Conservation (phyloP, 768 basidiomycete species). For the Russula griseocarnosa region DNA sequence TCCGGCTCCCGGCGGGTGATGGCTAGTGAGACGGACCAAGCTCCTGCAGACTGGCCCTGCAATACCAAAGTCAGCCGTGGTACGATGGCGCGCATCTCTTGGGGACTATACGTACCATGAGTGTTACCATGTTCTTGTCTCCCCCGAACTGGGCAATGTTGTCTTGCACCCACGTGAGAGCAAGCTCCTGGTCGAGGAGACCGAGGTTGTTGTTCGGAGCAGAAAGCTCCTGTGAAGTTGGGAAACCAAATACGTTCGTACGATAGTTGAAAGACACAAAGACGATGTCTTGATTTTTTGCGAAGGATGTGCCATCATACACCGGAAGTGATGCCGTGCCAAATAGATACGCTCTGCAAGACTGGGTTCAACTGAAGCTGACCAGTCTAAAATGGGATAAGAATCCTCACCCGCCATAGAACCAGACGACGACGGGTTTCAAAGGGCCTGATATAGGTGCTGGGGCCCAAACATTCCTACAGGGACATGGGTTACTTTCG, state of each 20-base stretch:
- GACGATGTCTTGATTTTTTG: conserved; percentile 17
- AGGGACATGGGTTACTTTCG: background rate
- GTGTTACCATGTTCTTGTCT: conserved; percentile 42
- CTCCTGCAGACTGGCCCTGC: conserved; percentile 18
- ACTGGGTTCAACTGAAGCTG: background rate
- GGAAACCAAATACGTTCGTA: conserved; percentile 24
- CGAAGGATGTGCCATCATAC: conserved; percentile 23
- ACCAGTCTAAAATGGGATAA: background rate
- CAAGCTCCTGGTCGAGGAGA: too few relatives aligned
- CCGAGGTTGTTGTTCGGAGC: too few relatives aligned
- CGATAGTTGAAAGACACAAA: conserved; percentile 23
- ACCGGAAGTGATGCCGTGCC: conserved; percentile 10
- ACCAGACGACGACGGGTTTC: conserved; percentile 22
- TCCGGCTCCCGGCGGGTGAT: conserved; percentile 5
- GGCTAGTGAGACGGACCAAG: conserved; percentile 3
- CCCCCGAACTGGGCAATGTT: too few relatives aligned
- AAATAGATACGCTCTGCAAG: background rate
- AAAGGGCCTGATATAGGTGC: background rate
- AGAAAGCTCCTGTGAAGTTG: conserved; percentile 12
- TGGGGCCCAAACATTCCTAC: conserved; percentile 20
- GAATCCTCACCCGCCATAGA: conserved; percentile 19
- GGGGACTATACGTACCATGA: conserved; percentile 30
- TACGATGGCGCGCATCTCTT: background rate
- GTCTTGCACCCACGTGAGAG: too few relatives aligned
- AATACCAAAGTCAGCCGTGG: background rate